These are phyloP conservation scores for Mycena sanguinolenta DNA, from an alignment of 768 basidiomycete genomes.

Conservation along the genomic window DNA sequence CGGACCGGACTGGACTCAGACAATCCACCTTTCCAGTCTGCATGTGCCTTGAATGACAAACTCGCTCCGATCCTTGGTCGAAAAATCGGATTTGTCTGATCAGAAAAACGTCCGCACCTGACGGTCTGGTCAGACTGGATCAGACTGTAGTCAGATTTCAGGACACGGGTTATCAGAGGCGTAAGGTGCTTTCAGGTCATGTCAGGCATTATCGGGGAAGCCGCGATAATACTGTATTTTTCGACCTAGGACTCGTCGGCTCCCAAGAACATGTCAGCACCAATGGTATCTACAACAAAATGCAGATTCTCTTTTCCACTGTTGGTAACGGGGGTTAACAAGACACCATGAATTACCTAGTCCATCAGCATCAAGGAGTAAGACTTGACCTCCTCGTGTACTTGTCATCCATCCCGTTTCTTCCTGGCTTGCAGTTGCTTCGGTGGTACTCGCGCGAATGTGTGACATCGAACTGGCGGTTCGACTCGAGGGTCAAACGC, in stretches of 20 bases:
- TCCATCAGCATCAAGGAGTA: not conserved
- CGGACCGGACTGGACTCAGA: too few species aligned
- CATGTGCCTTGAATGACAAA: too few species aligned
- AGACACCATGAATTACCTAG: not conserved
- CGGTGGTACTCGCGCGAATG: not conserved
- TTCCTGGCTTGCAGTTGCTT: not conserved
- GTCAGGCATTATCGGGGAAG: not conserved
- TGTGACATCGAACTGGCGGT: not conserved
- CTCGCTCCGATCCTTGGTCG: too few species aligned
- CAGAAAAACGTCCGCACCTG: not conserved
- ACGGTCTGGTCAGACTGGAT: not conserved
- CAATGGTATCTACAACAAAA: not conserved
- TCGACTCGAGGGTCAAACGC: too few species aligned
- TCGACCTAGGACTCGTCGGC: not conserved
- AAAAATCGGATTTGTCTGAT: too few species aligned
- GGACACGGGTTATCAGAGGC: not conserved
- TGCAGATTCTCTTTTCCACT: not conserved
- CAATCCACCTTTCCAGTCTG: too few species aligned
- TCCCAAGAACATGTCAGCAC: not conserved
- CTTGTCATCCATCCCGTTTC: not conserved
- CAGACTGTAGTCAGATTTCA: not conserved
- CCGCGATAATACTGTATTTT: not conserved
- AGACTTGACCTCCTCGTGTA: not conserved
- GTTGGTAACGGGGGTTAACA: not conserved
- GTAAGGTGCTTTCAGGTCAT: not conserved